Percentiles rank a stretch among this genome's conserved stretches.
Conservation (phyloP, 1,284 basidiomycete genomes). For the Cystobasidium slooffiae region DNA sequence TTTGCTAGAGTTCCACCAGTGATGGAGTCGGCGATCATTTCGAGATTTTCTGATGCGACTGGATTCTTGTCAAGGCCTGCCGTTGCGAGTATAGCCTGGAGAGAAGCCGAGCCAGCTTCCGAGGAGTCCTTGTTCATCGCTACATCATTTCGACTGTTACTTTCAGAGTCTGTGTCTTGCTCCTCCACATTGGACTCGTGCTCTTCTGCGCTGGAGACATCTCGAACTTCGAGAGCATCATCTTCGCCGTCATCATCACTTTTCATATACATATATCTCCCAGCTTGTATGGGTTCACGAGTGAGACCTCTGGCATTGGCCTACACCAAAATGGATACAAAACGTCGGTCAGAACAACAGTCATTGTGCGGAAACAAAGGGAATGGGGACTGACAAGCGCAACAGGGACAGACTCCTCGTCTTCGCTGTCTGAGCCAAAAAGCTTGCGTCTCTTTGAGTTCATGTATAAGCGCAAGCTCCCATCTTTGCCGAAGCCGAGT, state of each 20-base stretch:
- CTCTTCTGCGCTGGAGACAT: background rate
- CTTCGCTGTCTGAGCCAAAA: no score
- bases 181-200: background rate
- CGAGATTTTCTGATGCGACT: background rate
- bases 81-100: background rate
- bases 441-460: no score
- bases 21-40: no score
- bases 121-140: background rate
- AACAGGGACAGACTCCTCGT: no score
- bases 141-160: background rate
- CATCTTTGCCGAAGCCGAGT: no score
- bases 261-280: background rate
- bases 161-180: no score
- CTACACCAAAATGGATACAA: background rate
- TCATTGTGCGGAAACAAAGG: background rate
- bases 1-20: background rate
- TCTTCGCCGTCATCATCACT: background rate
- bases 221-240: background rate
- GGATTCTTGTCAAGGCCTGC: background rate
- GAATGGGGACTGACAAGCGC: no score
- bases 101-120: background rate
- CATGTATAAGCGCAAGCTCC: no score
- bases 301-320: slow-evolving; percentile 2
- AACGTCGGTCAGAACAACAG: background rate
- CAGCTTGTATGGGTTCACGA: background rate